Percentiles rank a stretch among this genome's conserved stretches.
Conservation (phyloP, 495 filamentous ascomycete genomes). For the Cryomyces antarcticus region DNA sequence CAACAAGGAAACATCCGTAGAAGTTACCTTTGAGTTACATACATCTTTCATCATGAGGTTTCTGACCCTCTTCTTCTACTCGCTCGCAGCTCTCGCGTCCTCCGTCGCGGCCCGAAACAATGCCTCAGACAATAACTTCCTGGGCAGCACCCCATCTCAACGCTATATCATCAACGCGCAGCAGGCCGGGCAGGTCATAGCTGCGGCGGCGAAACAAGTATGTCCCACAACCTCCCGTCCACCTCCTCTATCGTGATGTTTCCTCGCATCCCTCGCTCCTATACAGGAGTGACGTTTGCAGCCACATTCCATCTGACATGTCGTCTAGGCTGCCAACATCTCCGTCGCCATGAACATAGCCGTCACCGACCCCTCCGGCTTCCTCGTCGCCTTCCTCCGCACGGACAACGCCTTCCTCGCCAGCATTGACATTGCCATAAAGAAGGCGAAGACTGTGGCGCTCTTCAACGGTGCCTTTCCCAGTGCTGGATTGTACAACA, state of each 20-base stretch:
- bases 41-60: no score
- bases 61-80: not conserved
- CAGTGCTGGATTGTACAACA: slow-evolving; percentile 1
- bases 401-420: slow-evolving; percentile 8
- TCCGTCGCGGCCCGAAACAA: not conserved
- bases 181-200: slow-evolving; percentile 2
- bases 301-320: no score
- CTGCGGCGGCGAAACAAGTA: not conserved
- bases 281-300: not conserved
- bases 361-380: slow-evolving; percentile 4
- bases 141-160: slow-evolving; percentile 4
- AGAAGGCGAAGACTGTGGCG: slow-evolving; percentile 9
- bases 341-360: slow-evolving; percentile 6
- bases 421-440: slow-evolving; percentile 8
- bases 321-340: not conserved
- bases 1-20: no score
- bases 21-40: no score
- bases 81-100: not conserved
- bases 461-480: slow-evolving; percentile 6
- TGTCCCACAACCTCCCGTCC: not conserved
- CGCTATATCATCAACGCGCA: slow-evolving; percentile 2
- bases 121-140: slow-evolving; percentile 2
- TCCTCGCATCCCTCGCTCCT: not conserved
- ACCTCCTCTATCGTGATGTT: not conserved
- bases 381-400: slow-evolving; percentile 8